Evolutionary conservation across 495 filamentous ascomycete species (phyloP).

Genomic region (Mycothermus thermophilus): DNA sequence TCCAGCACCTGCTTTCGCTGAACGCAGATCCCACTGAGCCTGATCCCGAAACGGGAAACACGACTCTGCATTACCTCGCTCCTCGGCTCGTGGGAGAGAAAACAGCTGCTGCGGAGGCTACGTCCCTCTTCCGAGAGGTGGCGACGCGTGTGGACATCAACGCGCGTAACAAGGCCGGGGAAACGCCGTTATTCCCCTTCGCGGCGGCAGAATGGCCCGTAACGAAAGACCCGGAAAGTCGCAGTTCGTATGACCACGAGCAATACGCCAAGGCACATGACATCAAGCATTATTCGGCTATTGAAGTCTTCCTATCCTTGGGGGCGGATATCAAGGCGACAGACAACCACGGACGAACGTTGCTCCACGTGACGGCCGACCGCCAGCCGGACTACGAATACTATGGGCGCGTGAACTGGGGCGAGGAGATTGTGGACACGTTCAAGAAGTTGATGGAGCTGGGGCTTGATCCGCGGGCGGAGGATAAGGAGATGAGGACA

Average conservation of each 20-base stretch:
- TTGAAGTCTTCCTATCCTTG: not conserved
- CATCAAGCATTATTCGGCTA: not conserved
- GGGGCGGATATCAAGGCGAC: not conserved
- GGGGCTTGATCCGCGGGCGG: not conserved
- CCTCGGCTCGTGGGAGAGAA: not conserved
- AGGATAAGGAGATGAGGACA: slow-evolving; percentile 1
- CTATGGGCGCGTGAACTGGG: not conserved
- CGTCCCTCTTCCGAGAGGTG: slow-evolving; percentile 1
- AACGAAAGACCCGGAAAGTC: not conserved
- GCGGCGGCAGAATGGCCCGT: not conserved
- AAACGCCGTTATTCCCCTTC: not conserved
- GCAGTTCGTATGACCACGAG: no score
- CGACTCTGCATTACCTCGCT: slow-evolving; percentile 2
- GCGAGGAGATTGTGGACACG: not conserved
- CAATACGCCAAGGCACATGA: not conserved
- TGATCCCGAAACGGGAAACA: slow-evolving; percentile 2
- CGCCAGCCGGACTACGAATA: not conserved
- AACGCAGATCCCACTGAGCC: slow-evolving; percentile 1
- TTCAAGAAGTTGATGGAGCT: slow-evolving; percentile 2
- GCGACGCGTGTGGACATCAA: slow-evolving; percentile 1
- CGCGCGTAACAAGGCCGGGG: slow-evolving; percentile 3
- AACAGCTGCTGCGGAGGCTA: not conserved
- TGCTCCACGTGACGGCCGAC: not conserved
- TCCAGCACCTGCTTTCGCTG: slow-evolving; percentile 2
- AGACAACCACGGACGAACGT: not conserved